Evolutionary conservation across 306 rosid species (phyloP).

Genomic region (Cicer judaicum): DNA sequence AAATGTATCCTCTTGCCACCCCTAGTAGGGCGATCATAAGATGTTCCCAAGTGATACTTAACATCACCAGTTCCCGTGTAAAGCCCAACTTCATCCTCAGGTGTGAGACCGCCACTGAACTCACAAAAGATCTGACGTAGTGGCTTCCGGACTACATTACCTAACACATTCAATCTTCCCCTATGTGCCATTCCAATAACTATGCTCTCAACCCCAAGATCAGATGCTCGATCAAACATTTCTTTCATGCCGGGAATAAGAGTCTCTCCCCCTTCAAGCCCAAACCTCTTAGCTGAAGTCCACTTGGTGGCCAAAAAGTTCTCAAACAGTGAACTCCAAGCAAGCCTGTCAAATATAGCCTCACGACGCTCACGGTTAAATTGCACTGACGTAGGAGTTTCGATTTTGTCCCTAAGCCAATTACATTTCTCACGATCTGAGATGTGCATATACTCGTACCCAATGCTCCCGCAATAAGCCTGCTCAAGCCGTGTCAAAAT

Average conservation of each 20-base stretch:
- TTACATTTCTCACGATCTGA: constrained; percentile 85
- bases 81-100: constrained; percentile 87
- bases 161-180: constrained; percentile 86
- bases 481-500: constrained; percentile 94
- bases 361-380: constrained; percentile 76
- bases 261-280: constrained; percentile 94
- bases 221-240: constrained; percentile 91
- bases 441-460: constrained; percentile 95
- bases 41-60: constrained; percentile 92
- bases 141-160: constrained; percentile 93
- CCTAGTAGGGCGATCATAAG: constrained; percentile 92
- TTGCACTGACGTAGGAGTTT: constrained; percentile 76
- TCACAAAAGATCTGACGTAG: constrained; percentile 89
- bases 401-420: constrained; percentile 92
- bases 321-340: constrained; percentile 93
- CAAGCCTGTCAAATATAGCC: constrained; percentile 88
- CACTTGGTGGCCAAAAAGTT: constrained; percentile 94
- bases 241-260: constrained; percentile 97
- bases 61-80: constrained; percentile 98
- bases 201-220: constrained; percentile 96
- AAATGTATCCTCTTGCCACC: constrained; percentile 86
- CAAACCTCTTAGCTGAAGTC: constrained; percentile 93
- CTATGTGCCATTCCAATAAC: constrained; percentile 96
- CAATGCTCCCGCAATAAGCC: constrained; percentile 95
- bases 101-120: constrained; percentile 81